Percentiles rank a stretch among this genome's conserved stretches.
These are phyloP conservation scores for Porpolomopsis calyptriformis DNA, from an alignment of 768 basidiomycete species.

Conservation along the genomic window DNA sequence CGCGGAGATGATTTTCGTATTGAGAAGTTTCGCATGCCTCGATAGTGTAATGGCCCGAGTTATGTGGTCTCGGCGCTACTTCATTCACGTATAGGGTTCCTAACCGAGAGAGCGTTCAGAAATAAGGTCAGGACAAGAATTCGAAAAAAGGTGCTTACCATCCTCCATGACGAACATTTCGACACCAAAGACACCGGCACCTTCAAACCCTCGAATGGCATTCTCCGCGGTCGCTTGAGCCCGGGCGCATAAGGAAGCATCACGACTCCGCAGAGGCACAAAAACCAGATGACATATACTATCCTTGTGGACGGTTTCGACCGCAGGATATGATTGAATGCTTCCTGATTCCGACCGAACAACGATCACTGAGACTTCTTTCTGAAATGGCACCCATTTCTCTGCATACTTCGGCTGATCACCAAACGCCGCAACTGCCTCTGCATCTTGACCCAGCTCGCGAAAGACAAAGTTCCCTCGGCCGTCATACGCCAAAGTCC, in stretches of 20 bases:
- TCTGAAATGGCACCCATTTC: slow-evolving; percentile 80
- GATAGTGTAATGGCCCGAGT: slow-evolving; percentile 97
- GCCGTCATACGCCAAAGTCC: slow-evolving; percentile 94
- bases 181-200: slow-evolving; percentile 93
- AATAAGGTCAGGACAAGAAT: not conserved
- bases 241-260: slow-evolving; percentile 41
- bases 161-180: slow-evolving; percentile 93
- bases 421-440: slow-evolving; percentile 43
- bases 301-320: slow-evolving; percentile 91
- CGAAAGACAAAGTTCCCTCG: slow-evolving; percentile 80
- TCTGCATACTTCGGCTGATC: slow-evolving; percentile 84
- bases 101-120: slow-evolving; percentile 18
- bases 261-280: slow-evolving; percentile 63
- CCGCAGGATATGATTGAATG: slow-evolving; percentile 76
- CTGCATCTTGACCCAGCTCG: slow-evolving; percentile 37
- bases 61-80: slow-evolving; percentile 96
- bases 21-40: slow-evolving; percentile 96
- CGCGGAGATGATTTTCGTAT: slow-evolving; percentile 94
- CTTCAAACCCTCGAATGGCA: slow-evolving; percentile 67
- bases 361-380: slow-evolving; percentile 96
- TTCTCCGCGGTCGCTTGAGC: slow-evolving; percentile 70
- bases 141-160: slow-evolving; percentile 39
- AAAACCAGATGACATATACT: slow-evolving; percentile 91
- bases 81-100: slow-evolving; percentile 84
- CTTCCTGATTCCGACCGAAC: slow-evolving; percentile 69